These are phyloP conservation scores for Tricholoma terreum DNA, from an alignment of 768 basidiomycete species.

Conservation along the genomic window DNA sequence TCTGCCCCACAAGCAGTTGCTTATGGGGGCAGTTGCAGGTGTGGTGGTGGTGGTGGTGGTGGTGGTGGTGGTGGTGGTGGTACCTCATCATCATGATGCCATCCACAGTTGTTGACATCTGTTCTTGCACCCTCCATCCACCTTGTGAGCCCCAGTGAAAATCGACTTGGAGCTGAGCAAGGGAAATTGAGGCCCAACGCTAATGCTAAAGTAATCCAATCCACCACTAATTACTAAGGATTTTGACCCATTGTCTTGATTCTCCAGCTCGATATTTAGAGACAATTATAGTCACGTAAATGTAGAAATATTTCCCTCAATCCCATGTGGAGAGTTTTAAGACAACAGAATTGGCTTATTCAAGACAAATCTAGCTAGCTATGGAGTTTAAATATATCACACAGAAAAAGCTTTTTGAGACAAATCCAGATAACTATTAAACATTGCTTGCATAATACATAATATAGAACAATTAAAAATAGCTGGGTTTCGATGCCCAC, in stretches of 20 bases:
- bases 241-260: background rate
- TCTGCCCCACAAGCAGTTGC: no score
- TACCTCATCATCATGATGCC: no score
- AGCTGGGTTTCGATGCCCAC: background rate
- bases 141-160: background rate
- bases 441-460: background rate
- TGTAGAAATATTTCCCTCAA: background rate
- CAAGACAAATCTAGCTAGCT: background rate
- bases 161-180: background rate
- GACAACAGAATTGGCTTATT: background rate
- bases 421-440: background rate
- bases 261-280: background rate
- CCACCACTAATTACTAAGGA: background rate
- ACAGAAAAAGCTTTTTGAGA: background rate
- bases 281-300: background rate
- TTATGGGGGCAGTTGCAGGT: no score
- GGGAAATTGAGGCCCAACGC: background rate
- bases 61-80: no score
- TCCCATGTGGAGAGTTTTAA: background rate
- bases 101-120: no score
- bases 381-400: no score
- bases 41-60: no score
- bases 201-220: background rate
- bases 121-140: no score
- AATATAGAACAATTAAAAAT: background rate